Percentiles rank a stretch among this genome's conserved stretches.
phyloP scores from a whole-genome alignment of 352 stramenopile genomes.

The Phytophthora fragariae region DNA sequence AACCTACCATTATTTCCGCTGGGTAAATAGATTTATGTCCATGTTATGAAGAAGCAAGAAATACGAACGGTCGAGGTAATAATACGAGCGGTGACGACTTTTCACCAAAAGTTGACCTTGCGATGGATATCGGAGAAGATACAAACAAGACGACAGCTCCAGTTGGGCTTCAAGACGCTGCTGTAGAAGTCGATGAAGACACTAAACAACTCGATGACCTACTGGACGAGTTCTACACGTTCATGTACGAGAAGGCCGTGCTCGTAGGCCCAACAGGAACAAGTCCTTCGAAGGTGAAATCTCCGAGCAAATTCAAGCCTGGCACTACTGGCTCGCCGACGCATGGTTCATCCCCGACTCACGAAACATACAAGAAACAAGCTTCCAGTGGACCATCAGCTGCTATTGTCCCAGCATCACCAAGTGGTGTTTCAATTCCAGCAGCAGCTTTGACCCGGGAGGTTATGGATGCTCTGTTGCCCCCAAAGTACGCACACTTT shows the following conservation, averaged over 20 bases:
- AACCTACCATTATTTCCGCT: too few relatives aligned
- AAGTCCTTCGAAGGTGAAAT: conserved; percentile 40
- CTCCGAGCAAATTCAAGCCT: conserved; percentile 23
- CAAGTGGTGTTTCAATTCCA: not conserved
- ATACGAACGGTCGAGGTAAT: not conserved
- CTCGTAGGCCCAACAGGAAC: conserved; percentile 42
- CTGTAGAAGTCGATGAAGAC: conserved; percentile 20
- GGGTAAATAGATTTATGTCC: too few relatives aligned
- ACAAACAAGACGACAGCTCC: not conserved
- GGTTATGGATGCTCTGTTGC: conserved; percentile 73
- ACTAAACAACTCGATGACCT: conserved; percentile 41
- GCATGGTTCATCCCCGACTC: conserved; percentile 32
- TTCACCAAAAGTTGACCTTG: conserved; percentile 2
- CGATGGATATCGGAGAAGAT: conserved; percentile 10
- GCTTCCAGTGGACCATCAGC: conserved; percentile 7
- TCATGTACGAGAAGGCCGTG: conserved; percentile 68
- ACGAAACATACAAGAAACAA: conserved; percentile 20
- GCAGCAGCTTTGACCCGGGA: conserved; percentile 46
- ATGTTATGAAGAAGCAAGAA: too few relatives aligned
- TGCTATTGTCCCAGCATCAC: conserved; percentile 22
- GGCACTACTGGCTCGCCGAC: conserved; percentile 15
- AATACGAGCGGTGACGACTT: conserved; percentile 23
- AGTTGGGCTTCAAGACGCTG: not conserved
- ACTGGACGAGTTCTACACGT: conserved; percentile 65
- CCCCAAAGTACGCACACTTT: conserved; percentile 60